phyloP scores from a whole-genome alignment of 2,329 filamentous ascomycete genomes.

The Penicillium sp. region DNA sequence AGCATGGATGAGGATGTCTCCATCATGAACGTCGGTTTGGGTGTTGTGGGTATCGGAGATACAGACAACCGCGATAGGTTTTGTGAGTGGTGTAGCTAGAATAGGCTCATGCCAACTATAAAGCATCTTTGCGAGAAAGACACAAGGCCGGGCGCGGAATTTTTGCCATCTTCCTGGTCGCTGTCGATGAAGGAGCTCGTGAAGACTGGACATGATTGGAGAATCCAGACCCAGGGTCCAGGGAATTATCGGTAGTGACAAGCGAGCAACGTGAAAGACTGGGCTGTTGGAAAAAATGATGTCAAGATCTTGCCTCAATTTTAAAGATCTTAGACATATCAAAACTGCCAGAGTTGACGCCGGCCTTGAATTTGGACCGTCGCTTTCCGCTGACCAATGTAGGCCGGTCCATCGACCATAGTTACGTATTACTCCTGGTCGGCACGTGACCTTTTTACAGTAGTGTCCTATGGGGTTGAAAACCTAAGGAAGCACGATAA shows the following conservation, averaged over 20 bases:
- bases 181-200: conserved; percentile 15
- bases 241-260: not conserved
- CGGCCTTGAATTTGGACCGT: no score
- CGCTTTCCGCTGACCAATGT: no score
- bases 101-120: conserved; percentile 14
- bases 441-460: no score
- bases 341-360: no score
- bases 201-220: not conserved
- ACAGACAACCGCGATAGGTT: conserved; percentile 20
- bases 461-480: no score
- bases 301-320: not conserved
- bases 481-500: no score
- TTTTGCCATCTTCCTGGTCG: conserved; percentile 15
- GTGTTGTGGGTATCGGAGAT: conserved; percentile 35
- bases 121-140: conserved; percentile 17
- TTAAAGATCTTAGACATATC: no score
- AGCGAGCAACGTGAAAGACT: not conserved
- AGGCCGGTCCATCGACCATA: no score
- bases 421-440: no score
- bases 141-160: conserved; percentile 12
- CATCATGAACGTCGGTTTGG: conserved; percentile 22
- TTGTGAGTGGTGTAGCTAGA: conserved; percentile 10
- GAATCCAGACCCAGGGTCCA: not conserved
- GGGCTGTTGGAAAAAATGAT: not conserved
- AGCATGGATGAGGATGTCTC: conserved; percentile 41